phyloP scores from a whole-genome alignment of 192 early-diverging fungal species.

The Helicostylum pulchrum region DNA sequence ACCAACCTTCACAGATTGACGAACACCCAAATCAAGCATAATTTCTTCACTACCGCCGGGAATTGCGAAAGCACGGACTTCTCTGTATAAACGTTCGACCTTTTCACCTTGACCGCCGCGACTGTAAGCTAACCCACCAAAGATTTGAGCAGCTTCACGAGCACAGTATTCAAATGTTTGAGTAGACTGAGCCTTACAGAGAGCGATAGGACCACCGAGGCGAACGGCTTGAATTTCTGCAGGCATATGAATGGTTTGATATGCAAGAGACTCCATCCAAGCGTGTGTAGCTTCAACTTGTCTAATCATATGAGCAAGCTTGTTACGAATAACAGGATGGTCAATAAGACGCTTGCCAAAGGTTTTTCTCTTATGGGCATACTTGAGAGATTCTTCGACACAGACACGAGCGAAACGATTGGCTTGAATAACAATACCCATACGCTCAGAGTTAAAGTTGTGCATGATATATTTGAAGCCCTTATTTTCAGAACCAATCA shows the following conservation, averaged over 20 bases:
- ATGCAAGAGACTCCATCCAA: conserved; percentile 78
- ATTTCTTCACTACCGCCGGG: conserved; percentile 82
- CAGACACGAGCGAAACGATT: conserved; percentile 86
- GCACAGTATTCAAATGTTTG: conserved; percentile 88
- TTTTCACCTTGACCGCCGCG: conserved; percentile 71
- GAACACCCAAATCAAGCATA: conserved; percentile 83
- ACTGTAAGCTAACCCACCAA: conserved; percentile 81
- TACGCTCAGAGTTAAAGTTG: conserved; percentile 77
- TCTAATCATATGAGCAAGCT: conserved; percentile 79
- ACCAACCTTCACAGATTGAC: conserved; percentile 78
- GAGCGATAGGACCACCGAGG: conserved; percentile 82
- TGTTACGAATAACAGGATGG: conserved; percentile 79
- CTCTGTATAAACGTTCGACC: conserved; percentile 82
- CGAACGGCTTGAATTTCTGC: conserved; percentile 65
- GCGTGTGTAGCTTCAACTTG: conserved; percentile 83
- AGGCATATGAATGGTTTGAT: conserved; percentile 67
- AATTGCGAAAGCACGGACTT: conserved; percentile 77
- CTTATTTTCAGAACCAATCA: conserved; percentile 83
- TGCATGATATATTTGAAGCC: conserved; percentile 69
- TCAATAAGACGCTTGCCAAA: conserved; percentile 86
- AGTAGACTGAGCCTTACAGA: conserved; percentile 81
- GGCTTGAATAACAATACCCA: conserved; percentile 83
- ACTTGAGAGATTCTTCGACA: conserved; percentile 77
- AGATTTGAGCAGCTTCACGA: conserved; percentile 88
- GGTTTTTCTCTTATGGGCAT: conserved; percentile 81